These are phyloP conservation scores for Suillus subalutaceus DNA, from an alignment of 768 basidiomycete genomes.

Conservation along the genomic window DNA sequence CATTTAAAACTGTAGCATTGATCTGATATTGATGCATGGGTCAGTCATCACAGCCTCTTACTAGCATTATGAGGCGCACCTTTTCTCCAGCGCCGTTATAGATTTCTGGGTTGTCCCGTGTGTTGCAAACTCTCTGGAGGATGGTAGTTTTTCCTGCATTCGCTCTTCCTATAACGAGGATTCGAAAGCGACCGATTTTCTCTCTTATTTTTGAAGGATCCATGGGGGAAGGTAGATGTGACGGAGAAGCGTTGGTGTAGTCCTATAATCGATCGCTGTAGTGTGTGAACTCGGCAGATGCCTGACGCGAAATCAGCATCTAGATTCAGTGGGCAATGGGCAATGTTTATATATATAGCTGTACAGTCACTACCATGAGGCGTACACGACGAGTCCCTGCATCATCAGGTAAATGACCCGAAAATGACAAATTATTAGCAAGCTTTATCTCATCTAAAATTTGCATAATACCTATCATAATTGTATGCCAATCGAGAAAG, in stretches of 20 bases:
- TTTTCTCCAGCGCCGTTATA: conserved; percentile 20
- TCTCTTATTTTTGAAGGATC: conserved; percentile 3
- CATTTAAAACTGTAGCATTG: background rate
- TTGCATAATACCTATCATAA: too few species aligned
- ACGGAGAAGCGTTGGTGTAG: background rate
- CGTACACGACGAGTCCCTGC: too few species aligned
- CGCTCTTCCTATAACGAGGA: conserved; percentile 44
- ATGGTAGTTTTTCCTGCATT: conserved; percentile 47
- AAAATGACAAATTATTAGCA: too few species aligned
- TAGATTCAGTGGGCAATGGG: too few species aligned
- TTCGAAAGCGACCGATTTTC: conserved; percentile 32
- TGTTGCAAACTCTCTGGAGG: conserved; percentile 40
- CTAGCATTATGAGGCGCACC: conserved; percentile 14
- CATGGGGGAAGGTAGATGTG: background rate
- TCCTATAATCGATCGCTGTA: background rate
- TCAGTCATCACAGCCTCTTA: background rate
- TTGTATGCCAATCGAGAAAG: too few species aligned
- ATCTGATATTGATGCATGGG: conserved; percentile 9
- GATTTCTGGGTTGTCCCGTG: conserved; percentile 35
- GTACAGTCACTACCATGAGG: too few species aligned
- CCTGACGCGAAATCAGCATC: too few species aligned
- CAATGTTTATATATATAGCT: too few species aligned
- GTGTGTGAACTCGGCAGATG: too few species aligned
- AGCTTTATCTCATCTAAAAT: too few species aligned
- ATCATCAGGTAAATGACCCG: too few species aligned